phyloP scores from a whole-genome alignment of 164 flowering plant genomes.

The Taxillus chinensis region DNA sequence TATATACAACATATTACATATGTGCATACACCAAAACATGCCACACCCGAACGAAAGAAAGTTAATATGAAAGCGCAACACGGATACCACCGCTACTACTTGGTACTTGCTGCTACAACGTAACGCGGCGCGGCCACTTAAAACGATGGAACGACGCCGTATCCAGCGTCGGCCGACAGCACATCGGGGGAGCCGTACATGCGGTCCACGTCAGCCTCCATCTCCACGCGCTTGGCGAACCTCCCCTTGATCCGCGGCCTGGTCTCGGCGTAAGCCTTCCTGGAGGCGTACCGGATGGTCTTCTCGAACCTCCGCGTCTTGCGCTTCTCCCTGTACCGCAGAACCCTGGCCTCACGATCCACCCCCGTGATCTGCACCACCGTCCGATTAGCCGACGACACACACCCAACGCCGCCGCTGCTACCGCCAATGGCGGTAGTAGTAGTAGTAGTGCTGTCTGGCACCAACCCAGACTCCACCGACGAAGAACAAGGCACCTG shows the following conservation, averaged over 20 bases:
- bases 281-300: conserved; percentile 85
- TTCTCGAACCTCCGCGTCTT: conserved; percentile 93
- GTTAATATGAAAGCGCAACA: too few relatives aligned
- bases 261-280: conserved; percentile 93
- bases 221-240: conserved; percentile 74
- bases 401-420: neutral
- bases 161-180: neutral
- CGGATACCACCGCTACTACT: too few relatives aligned
- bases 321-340: conserved; percentile 91
- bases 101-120: too few relatives aligned
- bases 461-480: conserved; percentile 67
- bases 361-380: conserved; percentile 25
- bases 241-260: conserved; percentile 93
- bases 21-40: too few relatives aligned
- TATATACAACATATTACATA: too few relatives aligned
- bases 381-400: conserved; percentile 14
- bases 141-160: neutral
- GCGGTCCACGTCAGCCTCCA: neutral
- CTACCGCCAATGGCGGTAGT: conserved; percentile 10
- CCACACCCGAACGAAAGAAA: too few relatives aligned
- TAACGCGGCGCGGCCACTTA: neutral
- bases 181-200: too few relatives aligned
- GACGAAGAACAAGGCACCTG: conserved; percentile 49
- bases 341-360: conserved; percentile 80
- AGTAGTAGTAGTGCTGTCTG: conserved; percentile 36